Evolutionary conservation across 2,329 filamentous ascomycete species (phyloP).

Genomic region (Apiospora arundinis): DNA sequence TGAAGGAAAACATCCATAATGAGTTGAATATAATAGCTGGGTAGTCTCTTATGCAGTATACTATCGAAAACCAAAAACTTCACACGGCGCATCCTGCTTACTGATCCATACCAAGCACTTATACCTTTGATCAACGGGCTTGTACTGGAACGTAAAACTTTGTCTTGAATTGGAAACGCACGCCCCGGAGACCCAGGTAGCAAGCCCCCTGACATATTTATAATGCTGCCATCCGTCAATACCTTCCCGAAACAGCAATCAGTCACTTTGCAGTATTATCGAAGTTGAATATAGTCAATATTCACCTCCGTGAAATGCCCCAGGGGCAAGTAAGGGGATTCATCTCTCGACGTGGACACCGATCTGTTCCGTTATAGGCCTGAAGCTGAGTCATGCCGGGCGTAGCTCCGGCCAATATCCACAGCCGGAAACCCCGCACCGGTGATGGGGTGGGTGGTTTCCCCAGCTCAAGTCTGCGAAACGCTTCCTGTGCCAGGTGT

Average conservation of each 20-base stretch:
- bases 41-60: background rate
- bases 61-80: background rate
- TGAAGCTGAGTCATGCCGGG: constrained; percentile 13
- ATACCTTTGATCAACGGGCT: too few species aligned
- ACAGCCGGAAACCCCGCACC: constrained; percentile 10
- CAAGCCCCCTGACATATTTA: too few species aligned
- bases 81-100: too few species aligned
- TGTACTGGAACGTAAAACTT: too few species aligned
- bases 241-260: too few species aligned
- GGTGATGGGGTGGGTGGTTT: background rate
- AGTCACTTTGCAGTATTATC: background rate
- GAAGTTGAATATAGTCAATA: background rate
- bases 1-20: background rate
- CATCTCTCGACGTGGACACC: background rate
- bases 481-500: background rate
- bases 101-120: too few species aligned
- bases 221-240: too few species aligned
- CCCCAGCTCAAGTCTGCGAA: background rate
- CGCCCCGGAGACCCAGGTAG: too few species aligned
- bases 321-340: background rate
- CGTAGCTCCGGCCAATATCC: constrained; percentile 7
- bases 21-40: background rate
- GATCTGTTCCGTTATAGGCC: background rate
- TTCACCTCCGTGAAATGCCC: background rate
- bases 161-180: too few species aligned